Percentiles rank a stretch among this genome's conserved stretches.
Conservation (phyloP, 805 yeast genomes). For the Hanseniaspora taiwanica region DNA sequence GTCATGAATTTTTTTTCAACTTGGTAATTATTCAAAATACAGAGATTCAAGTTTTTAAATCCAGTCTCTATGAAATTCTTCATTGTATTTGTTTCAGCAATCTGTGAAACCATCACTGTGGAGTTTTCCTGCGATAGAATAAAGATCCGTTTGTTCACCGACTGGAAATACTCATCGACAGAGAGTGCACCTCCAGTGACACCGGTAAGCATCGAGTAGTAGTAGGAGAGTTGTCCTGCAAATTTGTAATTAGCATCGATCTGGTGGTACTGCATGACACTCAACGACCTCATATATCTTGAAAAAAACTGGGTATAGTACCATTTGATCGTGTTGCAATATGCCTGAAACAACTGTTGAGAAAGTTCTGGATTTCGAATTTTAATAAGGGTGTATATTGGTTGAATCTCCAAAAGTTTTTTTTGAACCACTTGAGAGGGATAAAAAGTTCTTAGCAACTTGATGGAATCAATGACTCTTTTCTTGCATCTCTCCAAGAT, state of each 20-base stretch:
- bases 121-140: constrained; percentile 41
- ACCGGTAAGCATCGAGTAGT: constrained; percentile 4
- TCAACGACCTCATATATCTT: constrained; percentile 60
- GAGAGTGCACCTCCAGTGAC: constrained; percentile 11
- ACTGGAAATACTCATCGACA: constrained; percentile 40
- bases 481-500: constrained; percentile 68
- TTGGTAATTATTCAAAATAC: constrained; percentile 61
- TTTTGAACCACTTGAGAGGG: constrained; percentile 69
- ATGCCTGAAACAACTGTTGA: constrained; percentile 62
- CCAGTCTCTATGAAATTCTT: constrained; percentile 61
- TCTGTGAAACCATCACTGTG: constrained; percentile 65
- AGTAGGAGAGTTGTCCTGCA: constrained; percentile 28
- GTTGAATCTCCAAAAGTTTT: constrained; percentile 47
- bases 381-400: constrained; percentile 43
- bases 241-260: constrained; percentile 46
- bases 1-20: constrained; percentile 62
- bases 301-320: constrained; percentile 72
- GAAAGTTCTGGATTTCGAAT: constrained; percentile 50
- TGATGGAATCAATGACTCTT: constrained; percentile 50
- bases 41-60: constrained; percentile 58
- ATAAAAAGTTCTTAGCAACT: constrained; percentile 43
- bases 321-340: constrained; percentile 85
- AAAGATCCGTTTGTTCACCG: constrained; percentile 44
- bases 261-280: constrained; percentile 40
- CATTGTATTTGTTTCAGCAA: constrained; percentile 57